Percentiles rank a stretch among this genome's conserved stretches.
These are phyloP conservation scores for Curvularia verruculosa DNA, from an alignment of 2,329 filamentous ascomycete species.

Conservation along the genomic window DNA sequence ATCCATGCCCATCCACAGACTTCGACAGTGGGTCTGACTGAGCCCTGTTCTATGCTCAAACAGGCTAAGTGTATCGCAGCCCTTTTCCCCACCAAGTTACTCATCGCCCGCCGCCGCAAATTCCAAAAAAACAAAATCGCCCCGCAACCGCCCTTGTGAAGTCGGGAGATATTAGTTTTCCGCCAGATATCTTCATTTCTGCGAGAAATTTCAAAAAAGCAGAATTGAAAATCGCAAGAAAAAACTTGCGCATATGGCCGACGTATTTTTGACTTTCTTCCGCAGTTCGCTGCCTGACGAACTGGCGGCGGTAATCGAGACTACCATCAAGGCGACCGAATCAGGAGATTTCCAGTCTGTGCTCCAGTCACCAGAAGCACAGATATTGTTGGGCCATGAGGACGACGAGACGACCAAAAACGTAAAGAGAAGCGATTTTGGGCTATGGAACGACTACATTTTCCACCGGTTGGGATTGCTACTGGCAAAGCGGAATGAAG, in stretches of 20 bases:
- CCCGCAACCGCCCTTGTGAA: slow-evolving; percentile 23
- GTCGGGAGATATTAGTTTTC: slow-evolving; percentile 18
- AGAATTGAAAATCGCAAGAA: not conserved
- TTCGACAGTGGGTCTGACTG: slow-evolving; percentile 2
- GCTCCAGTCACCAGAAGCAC: slow-evolving; percentile 49
- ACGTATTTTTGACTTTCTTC: slow-evolving; percentile 52
- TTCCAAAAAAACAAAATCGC: slow-evolving; percentile 27
- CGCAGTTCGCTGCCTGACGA: slow-evolving; percentile 52
- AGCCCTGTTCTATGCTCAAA: slow-evolving; percentile 22
- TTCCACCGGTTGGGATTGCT: slow-evolving; percentile 52
- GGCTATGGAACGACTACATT: slow-evolving; percentile 54
- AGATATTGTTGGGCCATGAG: slow-evolving; percentile 50
- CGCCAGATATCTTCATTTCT: not conserved
- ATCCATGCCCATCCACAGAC: not conserved
- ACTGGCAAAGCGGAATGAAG: slow-evolving; percentile 40
- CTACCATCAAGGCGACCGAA: slow-evolving; percentile 49
- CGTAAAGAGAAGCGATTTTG: slow-evolving; percentile 42
- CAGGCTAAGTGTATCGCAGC: slow-evolving; percentile 32
- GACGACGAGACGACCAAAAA: slow-evolving; percentile 42
- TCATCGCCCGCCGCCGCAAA: slow-evolving; percentile 31
- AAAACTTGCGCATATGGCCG: slow-evolving; percentile 45
- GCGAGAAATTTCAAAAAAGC: not conserved
- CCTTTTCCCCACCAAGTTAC: slow-evolving; percentile 40
- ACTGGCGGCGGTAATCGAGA: slow-evolving; percentile 46
- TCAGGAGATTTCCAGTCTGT: slow-evolving; percentile 52